These are phyloP conservation scores for Pichia heedii DNA, from an alignment of 805 yeast genomes.

Conservation along the genomic window DNA sequence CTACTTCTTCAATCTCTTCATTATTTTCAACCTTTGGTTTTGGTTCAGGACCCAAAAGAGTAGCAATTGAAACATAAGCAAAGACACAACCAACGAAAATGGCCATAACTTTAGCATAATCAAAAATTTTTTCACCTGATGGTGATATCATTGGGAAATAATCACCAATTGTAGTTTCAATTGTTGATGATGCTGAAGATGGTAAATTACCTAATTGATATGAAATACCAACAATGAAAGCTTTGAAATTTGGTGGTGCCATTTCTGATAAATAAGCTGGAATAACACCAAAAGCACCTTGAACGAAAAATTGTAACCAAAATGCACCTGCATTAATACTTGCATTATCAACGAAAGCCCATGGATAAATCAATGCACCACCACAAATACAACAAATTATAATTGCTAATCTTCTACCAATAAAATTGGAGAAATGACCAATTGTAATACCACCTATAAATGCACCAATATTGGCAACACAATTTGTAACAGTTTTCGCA, in stretches of 20 bases:
- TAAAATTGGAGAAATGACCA: conserved; percentile 46
- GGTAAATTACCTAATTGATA: conserved; percentile 65
- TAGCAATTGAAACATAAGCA: conserved; percentile 39
- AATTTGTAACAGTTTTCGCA: conserved; percentile 45
- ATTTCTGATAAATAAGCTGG: conserved; percentile 56
- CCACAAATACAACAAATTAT: conserved; percentile 45
- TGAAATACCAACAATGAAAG: conserved; percentile 54
- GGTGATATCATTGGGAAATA: conserved; percentile 34
- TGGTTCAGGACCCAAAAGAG: conserved; percentile 56
- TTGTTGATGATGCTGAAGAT: conserved; percentile 58
- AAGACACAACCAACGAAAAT: conserved; percentile 59
- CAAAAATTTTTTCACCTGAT: conserved; percentile 27
- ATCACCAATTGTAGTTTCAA: conserved; percentile 55
- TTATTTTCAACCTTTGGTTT: conserved; percentile 20
- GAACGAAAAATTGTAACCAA: conserved; percentile 54
- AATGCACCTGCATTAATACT: conserved; percentile 53
- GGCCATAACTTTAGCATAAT: conserved; percentile 57
- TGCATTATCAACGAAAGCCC: conserved; percentile 40
- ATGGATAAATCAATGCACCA: conserved; percentile 56
- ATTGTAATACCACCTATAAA: conserved; percentile 45
- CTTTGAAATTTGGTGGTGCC: conserved; percentile 52
- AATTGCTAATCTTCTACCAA: conserved; percentile 48
- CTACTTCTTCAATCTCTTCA: conserved; percentile 17
- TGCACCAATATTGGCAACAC: conserved; percentile 55
- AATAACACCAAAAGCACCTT: conserved; percentile 63